Evolutionary conservation across 768 basidiomycete species (phyloP).

Genomic region (Tricholoma sp.): DNA sequence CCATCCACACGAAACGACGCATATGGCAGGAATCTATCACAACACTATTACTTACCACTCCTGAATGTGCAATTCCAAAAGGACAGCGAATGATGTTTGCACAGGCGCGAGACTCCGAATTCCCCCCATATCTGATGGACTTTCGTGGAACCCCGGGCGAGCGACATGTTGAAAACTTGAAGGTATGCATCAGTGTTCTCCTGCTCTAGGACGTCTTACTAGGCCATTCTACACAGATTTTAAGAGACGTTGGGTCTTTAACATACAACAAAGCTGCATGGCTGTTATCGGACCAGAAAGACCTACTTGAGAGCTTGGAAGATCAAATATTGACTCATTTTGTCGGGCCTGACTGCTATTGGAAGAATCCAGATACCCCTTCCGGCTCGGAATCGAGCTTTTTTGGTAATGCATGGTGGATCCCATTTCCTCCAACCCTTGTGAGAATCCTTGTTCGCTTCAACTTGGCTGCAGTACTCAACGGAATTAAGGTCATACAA

Average conservation of each 20-base stretch:
- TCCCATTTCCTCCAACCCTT: slow-evolving; percentile 73
- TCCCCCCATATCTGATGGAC: slow-evolving; percentile 64
- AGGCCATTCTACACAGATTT: slow-evolving; percentile 42
- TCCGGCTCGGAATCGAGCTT: slow-evolving; percentile 33
- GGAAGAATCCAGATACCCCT: slow-evolving; percentile 35
- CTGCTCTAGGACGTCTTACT: neutral
- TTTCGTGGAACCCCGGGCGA: slow-evolving; percentile 64
- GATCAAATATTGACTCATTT: slow-evolving; percentile 50
- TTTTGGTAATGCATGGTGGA: slow-evolving; percentile 79
- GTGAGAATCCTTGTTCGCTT: slow-evolving; percentile 28
- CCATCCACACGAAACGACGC: slow-evolving; percentile 59
- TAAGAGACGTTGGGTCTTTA: slow-evolving; percentile 61
- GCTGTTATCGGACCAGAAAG: slow-evolving; percentile 42
- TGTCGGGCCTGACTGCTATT: slow-evolving; percentile 73
- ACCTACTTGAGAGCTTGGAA: slow-evolving; percentile 39
- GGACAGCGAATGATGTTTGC: slow-evolving; percentile 55
- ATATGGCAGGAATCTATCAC: slow-evolving; percentile 81
- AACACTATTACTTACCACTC: slow-evolving; percentile 56
- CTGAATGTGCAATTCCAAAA: slow-evolving; percentile 54
- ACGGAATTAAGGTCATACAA: slow-evolving; percentile 49
- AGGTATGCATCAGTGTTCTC: slow-evolving; percentile 36
- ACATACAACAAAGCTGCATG: slow-evolving; percentile 51
- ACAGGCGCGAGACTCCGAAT: slow-evolving; percentile 50
- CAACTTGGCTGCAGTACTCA: neutral
- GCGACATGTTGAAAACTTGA: slow-evolving; percentile 73